phyloP scores from a whole-genome alignment of 805 yeast genomes.

The Candida sphagnicola region DNA sequence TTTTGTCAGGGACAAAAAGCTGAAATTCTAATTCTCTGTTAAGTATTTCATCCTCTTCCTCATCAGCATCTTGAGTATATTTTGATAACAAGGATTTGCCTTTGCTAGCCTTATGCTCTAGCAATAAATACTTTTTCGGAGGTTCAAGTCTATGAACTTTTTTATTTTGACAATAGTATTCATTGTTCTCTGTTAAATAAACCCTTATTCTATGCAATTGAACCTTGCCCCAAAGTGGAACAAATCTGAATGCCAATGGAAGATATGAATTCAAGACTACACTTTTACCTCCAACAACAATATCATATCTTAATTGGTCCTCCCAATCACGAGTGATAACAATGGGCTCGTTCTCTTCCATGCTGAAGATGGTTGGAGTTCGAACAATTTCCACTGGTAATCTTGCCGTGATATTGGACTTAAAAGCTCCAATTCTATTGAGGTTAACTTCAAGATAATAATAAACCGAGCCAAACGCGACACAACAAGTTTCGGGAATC shows the following conservation, averaged over 20 bases:
- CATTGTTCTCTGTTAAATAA: constrained; percentile 83
- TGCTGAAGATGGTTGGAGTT: constrained; percentile 69
- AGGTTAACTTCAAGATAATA: constrained; percentile 68
- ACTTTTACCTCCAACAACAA: constrained; percentile 85
- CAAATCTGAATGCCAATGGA: constrained; percentile 79
- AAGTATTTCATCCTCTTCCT: constrained; percentile 51
- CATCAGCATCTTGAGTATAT: constrained; percentile 25
- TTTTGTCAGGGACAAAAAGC: constrained; percentile 72
- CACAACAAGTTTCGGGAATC: constrained; percentile 73
- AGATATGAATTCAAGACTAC: constrained; percentile 78
- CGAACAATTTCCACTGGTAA: constrained; percentile 67
- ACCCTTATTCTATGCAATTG: constrained; percentile 82
- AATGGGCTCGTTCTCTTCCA: constrained; percentile 91
- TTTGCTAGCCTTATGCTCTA: constrained; percentile 71
- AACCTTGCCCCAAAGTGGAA: constrained; percentile 79
- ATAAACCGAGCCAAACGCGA: constrained; percentile 75
- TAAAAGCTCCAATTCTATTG: constrained; percentile 82
- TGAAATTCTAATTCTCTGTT: constrained; percentile 83
- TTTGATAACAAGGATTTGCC: constrained; percentile 45
- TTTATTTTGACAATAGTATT: constrained; percentile 81
- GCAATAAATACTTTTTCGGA: constrained; percentile 66
- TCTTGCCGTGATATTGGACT: constrained; percentile 63
- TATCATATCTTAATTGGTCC: constrained; percentile 83
- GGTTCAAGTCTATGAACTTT: constrained; percentile 94
- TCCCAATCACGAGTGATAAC: constrained; percentile 93